Base-by-base conservation (phyloP, 1,284 basidiomycete species). In the Pascua guehoae region DNA sequence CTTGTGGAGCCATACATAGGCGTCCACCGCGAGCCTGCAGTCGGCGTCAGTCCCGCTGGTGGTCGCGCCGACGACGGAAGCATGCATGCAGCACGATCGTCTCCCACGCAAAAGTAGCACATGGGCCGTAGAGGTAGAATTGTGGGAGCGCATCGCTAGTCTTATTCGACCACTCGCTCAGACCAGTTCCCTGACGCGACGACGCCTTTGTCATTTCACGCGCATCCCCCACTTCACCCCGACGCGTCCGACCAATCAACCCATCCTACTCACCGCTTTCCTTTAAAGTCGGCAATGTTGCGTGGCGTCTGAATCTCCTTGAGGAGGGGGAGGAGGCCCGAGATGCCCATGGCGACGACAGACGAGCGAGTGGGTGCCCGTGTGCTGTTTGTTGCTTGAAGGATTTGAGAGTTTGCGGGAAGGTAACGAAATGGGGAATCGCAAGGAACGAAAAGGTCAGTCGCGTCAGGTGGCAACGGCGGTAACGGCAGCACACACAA, bases 1-100 rank as follows among this genome's bases (percentile, higher is more conserved):
- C 65, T 88, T 86, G 75, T 98, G 96, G n/a, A 99, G 82, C 95
- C 95, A 98, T 48, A 95, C 94, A 77, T 98, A 97, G 46, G 64
- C 77, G 66, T 67, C 69, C 39, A 71, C 65, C 18, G 68, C 67
- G 37, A 72, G 63, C 18, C 67, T 70, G 60, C 9, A 24, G 47
- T 47, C 51, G 53, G 48, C 50, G 8, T 32, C 3, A 32, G 24
- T 32, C 7, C 24, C 24, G 3, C 17, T 32, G 3, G 24, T 32
- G 24, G 24, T 32, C 24, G 24, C 24, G 24, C 24, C 24, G 24
- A 32, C 24, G 24, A 32, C 4, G 24, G 24, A 32, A 7, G 7
- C 24, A 32, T 32, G 24, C 24, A 32, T 32, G 7, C 24, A 32
- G 24, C 24, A 7, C 24, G 24, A 3, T 7, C 7, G 24, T 32